These are phyloP conservation scores for Pleurotus tuber-regium DNA, from an alignment of 768 basidiomycete genomes.

Conservation along the genomic window DNA sequence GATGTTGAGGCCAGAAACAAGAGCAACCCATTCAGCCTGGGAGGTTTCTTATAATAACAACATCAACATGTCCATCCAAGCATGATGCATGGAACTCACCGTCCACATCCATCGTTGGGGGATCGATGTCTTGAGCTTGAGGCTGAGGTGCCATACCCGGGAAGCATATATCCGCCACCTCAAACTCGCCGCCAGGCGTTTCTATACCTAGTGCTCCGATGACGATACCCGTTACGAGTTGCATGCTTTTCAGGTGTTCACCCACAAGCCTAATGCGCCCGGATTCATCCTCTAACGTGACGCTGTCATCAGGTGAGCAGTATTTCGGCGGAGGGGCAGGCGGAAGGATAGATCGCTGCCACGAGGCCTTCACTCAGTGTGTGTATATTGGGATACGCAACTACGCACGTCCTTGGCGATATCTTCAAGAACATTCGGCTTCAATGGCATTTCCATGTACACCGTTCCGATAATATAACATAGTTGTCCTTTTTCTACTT, in stretches of 20 bases:
- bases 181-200: constrained; percentile 86
- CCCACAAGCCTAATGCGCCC: constrained; percentile 91
- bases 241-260: constrained; percentile 53
- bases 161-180: constrained; percentile 86
- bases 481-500: constrained; percentile 78
- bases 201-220: constrained; percentile 89
- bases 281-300: constrained; percentile 96
- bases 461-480: constrained; percentile 95
- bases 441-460: constrained; percentile 98
- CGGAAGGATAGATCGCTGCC: constrained; percentile 84
- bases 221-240: constrained; percentile 89
- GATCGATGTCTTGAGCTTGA: constrained; percentile 14
- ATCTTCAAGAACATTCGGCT: constrained; percentile 97
- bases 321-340: constrained; percentile 77
- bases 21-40: constrained; percentile 75
- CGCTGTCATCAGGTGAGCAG: constrained; percentile 69
- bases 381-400: constrained; percentile 4
- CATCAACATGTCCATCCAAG: background rate
- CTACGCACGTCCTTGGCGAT: constrained; percentile 84
- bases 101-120: constrained; percentile 67
- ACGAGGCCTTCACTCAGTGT: background rate
- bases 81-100: constrained; percentile 39
- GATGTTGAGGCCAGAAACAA: constrained; percentile 83
- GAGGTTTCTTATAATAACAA: constrained; percentile 12
- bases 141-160: constrained; percentile 76